phyloP scores from a whole-genome alignment of 2,329 filamentous ascomycete genomes.

The Diaporthe caulivora region DNA sequence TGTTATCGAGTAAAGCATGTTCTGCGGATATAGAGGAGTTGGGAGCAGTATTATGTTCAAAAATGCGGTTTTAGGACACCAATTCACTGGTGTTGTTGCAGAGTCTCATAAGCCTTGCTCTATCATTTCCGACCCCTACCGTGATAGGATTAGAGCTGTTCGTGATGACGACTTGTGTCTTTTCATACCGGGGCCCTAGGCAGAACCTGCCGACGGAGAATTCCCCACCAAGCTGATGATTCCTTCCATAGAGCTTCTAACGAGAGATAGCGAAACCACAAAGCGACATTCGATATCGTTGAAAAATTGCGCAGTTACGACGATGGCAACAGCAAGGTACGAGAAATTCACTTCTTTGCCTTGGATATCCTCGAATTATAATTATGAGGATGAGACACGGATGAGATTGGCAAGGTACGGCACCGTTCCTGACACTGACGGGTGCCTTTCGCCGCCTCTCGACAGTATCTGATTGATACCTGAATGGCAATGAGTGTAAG shows the following conservation, averaged over 20 bases:
- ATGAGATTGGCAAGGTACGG: slow-evolving; percentile 4
- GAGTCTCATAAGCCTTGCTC: background rate
- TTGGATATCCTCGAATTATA: background rate
- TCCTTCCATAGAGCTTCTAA: background rate
- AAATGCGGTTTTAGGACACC: slow-evolving; percentile 23
- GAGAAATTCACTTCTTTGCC: background rate
- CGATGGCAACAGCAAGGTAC: background rate
- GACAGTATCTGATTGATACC: background rate
- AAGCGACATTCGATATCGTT: background rate
- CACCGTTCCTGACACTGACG: background rate
- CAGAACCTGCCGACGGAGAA: background rate
- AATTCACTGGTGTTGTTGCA: slow-evolving; percentile 20
- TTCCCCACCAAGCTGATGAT: background rate
- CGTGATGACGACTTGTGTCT: background rate
- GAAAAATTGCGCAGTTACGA: background rate
- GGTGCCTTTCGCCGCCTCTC: background rate
- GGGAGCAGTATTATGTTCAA: slow-evolving; percentile 31
- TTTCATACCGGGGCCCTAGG: background rate
- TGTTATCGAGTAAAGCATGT: slow-evolving; percentile 73
- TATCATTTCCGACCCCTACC: background rate
- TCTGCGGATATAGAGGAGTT: slow-evolving; percentile 35
- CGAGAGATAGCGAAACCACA: background rate
- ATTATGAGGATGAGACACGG: background rate
- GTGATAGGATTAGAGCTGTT: background rate
- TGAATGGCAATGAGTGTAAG: background rate